Conservation (phyloP, 2,329 filamentous ascomycete genomes). For the Sporothrix variecibatus region DNA sequence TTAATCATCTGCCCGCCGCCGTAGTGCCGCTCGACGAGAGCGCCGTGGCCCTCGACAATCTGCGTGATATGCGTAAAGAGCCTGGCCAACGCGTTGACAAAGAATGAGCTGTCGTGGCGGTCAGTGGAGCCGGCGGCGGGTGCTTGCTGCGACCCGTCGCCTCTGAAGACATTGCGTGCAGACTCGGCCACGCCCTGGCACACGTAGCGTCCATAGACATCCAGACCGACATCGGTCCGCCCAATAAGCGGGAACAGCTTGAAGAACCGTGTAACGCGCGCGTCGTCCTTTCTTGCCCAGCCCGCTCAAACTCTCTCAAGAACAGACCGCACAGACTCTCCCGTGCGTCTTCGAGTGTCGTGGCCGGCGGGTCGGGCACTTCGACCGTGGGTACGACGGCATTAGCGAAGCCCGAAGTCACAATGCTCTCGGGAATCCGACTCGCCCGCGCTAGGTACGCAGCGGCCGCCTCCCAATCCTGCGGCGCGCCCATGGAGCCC, state of each 20-base stretch:
- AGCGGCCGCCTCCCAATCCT: conserved; percentile 97
- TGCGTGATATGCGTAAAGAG: conserved; percentile 97
- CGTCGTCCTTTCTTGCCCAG: conserved; percentile 81
- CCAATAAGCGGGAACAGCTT: conserved; percentile 96
- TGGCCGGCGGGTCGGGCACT: conserved; percentile 85
- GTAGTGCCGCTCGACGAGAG: conserved; percentile 91
- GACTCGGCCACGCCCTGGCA: conserved; percentile 89
- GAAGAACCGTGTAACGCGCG: conserved; percentile 93
- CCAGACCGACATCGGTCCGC: conserved; percentile 81
- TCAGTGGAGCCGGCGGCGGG: not conserved
- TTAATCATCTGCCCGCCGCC: conserved; percentile 89
- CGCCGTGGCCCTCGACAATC: conserved; percentile 89
- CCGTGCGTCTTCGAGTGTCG: conserved; percentile 82
- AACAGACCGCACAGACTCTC: conserved; percentile 91
- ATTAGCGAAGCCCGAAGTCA: conserved; percentile 82
- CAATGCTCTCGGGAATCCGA: conserved; percentile 76
- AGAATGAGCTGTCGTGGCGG: conserved; percentile 80
- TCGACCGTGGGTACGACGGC: conserved; percentile 94
- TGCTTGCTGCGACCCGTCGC: conserved; percentile 37
- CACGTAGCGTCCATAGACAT: conserved; percentile 94
- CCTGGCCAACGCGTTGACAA: conserved; percentile 84
- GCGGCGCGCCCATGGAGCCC: conserved; percentile 94
- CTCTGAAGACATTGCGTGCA: conserved; percentile 77
- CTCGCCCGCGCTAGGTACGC: conserved; percentile 83
- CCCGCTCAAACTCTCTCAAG: conserved; percentile 91